Base-by-base conservation (phyloP, 164 flowering plant species). In the Hamamelis virginiana region DNA sequence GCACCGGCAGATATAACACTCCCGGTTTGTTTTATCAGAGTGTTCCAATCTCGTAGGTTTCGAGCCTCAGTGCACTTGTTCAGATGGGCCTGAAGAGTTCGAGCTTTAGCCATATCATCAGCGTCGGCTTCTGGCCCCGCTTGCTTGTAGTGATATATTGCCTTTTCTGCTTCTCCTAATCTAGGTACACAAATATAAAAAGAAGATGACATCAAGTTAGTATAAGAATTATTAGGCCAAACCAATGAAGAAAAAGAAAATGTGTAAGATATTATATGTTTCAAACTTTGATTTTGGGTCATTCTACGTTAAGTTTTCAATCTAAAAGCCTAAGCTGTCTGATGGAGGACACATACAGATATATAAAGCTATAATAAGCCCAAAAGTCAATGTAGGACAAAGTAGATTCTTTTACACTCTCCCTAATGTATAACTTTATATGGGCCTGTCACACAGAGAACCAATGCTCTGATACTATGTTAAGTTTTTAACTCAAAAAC, bases 81-180 rank as follows among this genome's bases (percentile, higher is more conserved):
- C 28, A 84, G 78, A 72, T 72, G 80, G 8, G 19, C 64, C 44
- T 80, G 83, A 53, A 83, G 66, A n/a, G 41, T 23, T 60, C 59
- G 72, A 4, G 76, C 80, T 53, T 77, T 77, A 0, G 77, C 69
- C 8, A 74, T 60, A 53, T 71, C 83, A 0, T 70, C 81, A 5
- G 57, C 74, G 51, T 83, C 86, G 2, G 86, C 83, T 21, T 83
- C 84, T 4, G 76, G 75, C 16, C 84, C 87, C 2, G 84, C 77
- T 38, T 73, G 87, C 43, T 81, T 81, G 75, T 58, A 83, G 66
- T 83, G 87, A 66, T 83, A 81, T 22, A 73, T 61, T 15, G 86
- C 80, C 27, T 83, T 83, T 16, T 83, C 86, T 4, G 71, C 77
- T 23, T 83, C 81, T 52, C 87, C 87, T 66, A 83, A 77, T 71